Percentiles rank a stretch among this genome's conserved stretches.
phyloP scores from a whole-genome alignment of 208 protist species.

The Leishmania turanica region DNA sequence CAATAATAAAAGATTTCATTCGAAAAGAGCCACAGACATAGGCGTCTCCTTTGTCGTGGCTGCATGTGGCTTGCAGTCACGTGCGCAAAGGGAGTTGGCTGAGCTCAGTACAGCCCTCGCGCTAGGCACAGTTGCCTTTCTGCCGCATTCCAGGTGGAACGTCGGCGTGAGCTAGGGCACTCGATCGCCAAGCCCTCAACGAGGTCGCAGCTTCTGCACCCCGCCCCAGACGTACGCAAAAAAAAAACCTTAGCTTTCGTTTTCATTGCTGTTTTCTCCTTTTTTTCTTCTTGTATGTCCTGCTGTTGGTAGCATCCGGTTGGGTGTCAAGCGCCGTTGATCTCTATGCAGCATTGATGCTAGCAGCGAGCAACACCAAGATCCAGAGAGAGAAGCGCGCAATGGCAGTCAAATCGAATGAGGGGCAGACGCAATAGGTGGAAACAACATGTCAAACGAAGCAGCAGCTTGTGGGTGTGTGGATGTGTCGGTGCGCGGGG shows the following conservation, averaged over 20 bases:
- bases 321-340: background rate
- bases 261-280: background rate
- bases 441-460: background rate
- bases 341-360: background rate
- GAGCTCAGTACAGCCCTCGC: background rate
- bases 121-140: background rate
- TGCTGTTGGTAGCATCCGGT: background rate
- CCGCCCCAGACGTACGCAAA: background rate
- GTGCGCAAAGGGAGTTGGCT: background rate
- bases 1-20: background rate
- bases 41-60: background rate
- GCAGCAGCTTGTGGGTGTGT: background rate
- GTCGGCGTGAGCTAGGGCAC: background rate
- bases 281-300: background rate
- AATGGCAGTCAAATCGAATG: background rate
- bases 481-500: background rate
- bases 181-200: background rate
- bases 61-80: background rate
- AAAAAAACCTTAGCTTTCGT: background rate
- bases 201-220: background rate
- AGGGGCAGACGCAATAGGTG: background rate
- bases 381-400: background rate
- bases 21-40: background rate
- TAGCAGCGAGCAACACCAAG: background rate
- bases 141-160: background rate